Evolutionary conservation across 2,329 filamentous ascomycete species (phyloP), one percentile per base, ranked within the genome.

Genomic region (Colletotrichum tabaci): DNA sequence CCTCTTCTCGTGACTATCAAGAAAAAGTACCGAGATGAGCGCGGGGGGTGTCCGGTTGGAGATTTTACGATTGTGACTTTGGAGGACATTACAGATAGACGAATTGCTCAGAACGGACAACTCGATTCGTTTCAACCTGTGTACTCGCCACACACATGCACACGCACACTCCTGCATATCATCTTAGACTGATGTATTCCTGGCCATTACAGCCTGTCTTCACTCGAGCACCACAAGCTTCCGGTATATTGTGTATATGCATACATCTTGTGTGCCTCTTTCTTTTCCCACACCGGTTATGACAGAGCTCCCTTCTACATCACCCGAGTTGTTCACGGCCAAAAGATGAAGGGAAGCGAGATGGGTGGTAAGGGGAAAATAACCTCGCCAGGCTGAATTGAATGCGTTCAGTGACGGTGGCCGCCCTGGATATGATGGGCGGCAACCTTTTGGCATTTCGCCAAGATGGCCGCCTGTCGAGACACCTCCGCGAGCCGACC

Each of bases 401-500:
- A 21, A 44, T 53, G 2, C 21, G 15, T 35, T 71, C 61, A 74
- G 57, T 74, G 72, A 61, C 69, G 64, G 49, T 76, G 72, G 35
- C 61, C 60, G 42, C 47, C 23, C 23, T 61, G 47, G 18, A 71
- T 55, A 21, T 75, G 72, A 35, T 80, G 76, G 2, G 76, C 76
- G 46, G 88, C 81, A 4, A 82, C 82, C 76, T 87, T 88, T 78
- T 93, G 91, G 77, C 94, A 96, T 81, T 94, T 93, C 53, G 91
- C 88, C 75, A 95, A 84, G 67, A 96, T 93, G 63, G 90, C 89
- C 15, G 94, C 93, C 83, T 97, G 94, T 77, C 91, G 91, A 35
- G 92, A 92, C 2, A 98, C 91, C 77, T 98, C 93, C 4, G 90
- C 92, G 60, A 98, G 85, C 55, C 90, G 87, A 18, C 92, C 87